phyloP scores from a whole-genome alignment of 1,139 yeast species.

The Suhomyces bolitotheri region DNA sequence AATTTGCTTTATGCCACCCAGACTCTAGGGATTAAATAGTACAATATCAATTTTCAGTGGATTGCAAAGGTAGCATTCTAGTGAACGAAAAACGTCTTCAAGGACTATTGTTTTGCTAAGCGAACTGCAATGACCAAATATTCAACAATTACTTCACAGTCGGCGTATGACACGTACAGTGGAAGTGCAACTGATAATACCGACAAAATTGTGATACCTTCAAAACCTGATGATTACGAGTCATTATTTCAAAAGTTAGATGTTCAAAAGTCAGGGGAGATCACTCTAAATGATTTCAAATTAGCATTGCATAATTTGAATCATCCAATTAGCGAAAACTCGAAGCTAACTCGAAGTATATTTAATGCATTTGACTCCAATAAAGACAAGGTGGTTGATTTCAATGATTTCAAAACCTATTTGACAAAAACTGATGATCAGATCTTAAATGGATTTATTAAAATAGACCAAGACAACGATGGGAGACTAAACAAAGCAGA shows the following conservation, averaged over 20 bases:
- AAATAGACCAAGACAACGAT: conserved; percentile 73
- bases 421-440: conserved; percentile 66
- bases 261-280: conserved; percentile 51
- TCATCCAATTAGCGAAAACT: conserved; percentile 69
- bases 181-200: conserved; percentile 1
- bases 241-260: conserved; percentile 51
- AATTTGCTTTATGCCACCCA: no score
- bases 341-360: conserved; percentile 56
- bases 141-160: conserved; percentile 13
- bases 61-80: no score
- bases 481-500: conserved; percentile 71
- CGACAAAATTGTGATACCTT: conserved; percentile 10
- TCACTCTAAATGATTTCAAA: conserved; percentile 56
- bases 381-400: conserved; percentile 57
- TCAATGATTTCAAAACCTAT: conserved; percentile 61
- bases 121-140: conserved; percentile 10
- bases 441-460: conserved; percentile 66
- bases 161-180: conserved; percentile 11
- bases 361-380: conserved; percentile 60
- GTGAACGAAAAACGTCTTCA: no score
- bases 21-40: no score
- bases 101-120: no score
- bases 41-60: no score
- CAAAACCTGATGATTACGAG: conserved; percentile 22
- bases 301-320: conserved; percentile 53